Base-by-base conservation (phyloP, 2,329 filamentous ascomycete species). In the Periconia sp. region DNA sequence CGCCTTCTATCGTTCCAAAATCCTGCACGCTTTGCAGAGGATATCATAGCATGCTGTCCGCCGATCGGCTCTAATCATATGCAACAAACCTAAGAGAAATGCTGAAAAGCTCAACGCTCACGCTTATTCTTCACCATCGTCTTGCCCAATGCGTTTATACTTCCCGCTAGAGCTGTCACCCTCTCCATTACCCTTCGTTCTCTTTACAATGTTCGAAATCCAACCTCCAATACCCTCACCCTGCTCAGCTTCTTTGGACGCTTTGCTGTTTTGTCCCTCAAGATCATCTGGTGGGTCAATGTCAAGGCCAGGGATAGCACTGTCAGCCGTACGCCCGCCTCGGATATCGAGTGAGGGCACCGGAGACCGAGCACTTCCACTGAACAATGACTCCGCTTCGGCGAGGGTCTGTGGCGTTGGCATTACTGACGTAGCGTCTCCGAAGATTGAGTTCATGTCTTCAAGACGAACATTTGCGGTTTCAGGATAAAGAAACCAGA, bases 401-500 rank as follows among this genome's bases (percentile, higher is more conserved):
- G 85, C 86, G 45, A 85, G 80, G 1, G 89, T 78, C 31, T 85
- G 83, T 1, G 92, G 92, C 0, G 92, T 96, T 4, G 84, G 83
- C 73, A 89, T 86, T 9, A 86, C 83, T 2, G 89, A 92, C 18
- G 89, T 94, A 24, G 92, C 89, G 69, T 99, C 94, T 53, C 94
- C 94, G 63, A 99, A 99, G 12, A 99, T 75, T 3, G 84, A 81
- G 67, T 95, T 89, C 94, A 99, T 99, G 57, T 99, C 94, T 73
- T 99, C 94, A 36, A 99, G 80, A 43, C 92, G 87, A 44, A 99
- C 86, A 60, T 95, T 95, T 56, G 92, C 94, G 0, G 94, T 99
- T 72, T 99, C 94, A 21, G 94, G 94, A 69, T 97, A 99, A 56
- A 96, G 83, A 73, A 97, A 97, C 73, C 92, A 99, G 6, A 99